phyloP scores from a whole-genome alignment of 306 rosid species.

The Cicer arietinum region DNA sequence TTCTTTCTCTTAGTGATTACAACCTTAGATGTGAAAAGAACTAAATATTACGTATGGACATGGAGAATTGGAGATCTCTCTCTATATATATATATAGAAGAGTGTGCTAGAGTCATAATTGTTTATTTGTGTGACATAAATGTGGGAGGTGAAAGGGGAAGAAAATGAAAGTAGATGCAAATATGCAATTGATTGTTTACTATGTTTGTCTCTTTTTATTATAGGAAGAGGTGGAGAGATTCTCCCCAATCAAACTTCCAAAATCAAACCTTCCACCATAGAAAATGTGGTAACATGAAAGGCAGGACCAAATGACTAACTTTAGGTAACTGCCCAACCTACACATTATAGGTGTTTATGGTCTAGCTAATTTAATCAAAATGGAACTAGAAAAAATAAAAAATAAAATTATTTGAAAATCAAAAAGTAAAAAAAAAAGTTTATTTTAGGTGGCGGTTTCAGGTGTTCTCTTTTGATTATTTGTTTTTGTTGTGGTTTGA shows the following conservation, averaged over 20 bases:
- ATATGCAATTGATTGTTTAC: background rate
- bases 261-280: constrained; percentile 10
- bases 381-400: background rate
- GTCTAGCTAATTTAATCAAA: background rate
- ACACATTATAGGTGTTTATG: background rate
- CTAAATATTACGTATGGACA: background rate
- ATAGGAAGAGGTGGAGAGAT: background rate
- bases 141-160: constrained; percentile 12
- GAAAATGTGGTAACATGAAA: background rate
- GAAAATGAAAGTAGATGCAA: background rate
- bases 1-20: constrained; percentile 1
- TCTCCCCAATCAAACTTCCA: too few relatives aligned
- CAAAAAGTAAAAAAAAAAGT: too few relatives aligned
- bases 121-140: constrained; percentile 10
- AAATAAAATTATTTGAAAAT: background rate
- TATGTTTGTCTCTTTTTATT: background rate
- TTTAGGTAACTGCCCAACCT: background rate
- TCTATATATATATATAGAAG: background rate
- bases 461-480: too few relatives aligned
- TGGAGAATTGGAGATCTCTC: too few relatives aligned
- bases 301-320: constrained; percentile 10
- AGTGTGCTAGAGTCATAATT: background rate
- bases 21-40: constrained; percentile 1
- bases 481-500: too few relatives aligned
- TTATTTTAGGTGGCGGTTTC: too few relatives aligned